Evolutionary conservation across 768 basidiomycete genomes (phyloP).

Genomic region (Leucocoprinus leucothites): DNA sequence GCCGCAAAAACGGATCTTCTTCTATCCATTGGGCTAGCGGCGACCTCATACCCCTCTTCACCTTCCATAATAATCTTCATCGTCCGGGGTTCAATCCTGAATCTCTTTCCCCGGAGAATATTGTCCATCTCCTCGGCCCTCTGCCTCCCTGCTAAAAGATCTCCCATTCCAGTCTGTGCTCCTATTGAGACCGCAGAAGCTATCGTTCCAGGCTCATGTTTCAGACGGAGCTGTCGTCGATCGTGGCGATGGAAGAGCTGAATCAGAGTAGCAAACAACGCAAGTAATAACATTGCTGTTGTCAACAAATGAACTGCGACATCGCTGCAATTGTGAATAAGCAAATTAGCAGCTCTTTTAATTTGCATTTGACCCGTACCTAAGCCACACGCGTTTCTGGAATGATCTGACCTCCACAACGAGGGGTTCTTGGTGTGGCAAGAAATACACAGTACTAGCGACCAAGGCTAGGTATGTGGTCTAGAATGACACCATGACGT

Average conservation of each 20-base stretch:
- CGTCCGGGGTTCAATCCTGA: conserved; percentile 45
- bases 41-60: conserved; percentile 44
- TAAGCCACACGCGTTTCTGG: conserved; percentile 45
- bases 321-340: conserved; percentile 25
- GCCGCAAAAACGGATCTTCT: conserved; percentile 30
- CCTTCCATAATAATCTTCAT: conserved; percentile 55
- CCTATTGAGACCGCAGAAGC: conserved; percentile 55
- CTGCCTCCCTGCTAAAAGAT: conserved; percentile 40
- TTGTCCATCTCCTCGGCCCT: conserved; percentile 35
- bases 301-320: conserved; percentile 43
- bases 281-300: conserved; percentile 40
- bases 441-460: conserved; percentile 50
- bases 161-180: conserved; percentile 45
- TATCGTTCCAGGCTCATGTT: conserved; percentile 51
- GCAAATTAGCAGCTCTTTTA: background rate
- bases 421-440: conserved; percentile 32
- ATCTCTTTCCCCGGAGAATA: conserved; percentile 41
- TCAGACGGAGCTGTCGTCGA: conserved; percentile 40
- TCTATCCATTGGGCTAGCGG: conserved; percentile 25
- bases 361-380: conserved; percentile 25
- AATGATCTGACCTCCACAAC: conserved; percentile 40
- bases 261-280: conserved; percentile 38
- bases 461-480: conserved; percentile 46
- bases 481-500: conserved; percentile 20
- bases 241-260: conserved; percentile 45